Percentiles rank a stretch among this genome's conserved stretches.
phyloP scores from a whole-genome alignment of 2,329 filamentous ascomycete genomes.

The Cordyceps farinosa region DNA sequence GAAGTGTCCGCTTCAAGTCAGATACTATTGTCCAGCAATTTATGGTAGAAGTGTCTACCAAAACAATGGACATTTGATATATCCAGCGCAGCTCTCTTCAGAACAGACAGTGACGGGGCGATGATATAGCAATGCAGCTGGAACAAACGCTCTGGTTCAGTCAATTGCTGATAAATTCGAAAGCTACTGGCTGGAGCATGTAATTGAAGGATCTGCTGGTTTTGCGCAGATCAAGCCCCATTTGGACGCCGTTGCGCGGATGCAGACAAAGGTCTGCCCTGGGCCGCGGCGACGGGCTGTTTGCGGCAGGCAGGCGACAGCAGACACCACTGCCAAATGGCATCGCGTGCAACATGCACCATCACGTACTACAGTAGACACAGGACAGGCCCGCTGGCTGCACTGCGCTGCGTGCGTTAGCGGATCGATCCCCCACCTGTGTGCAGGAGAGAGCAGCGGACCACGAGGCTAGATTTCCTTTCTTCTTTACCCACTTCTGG shows the following conservation, averaged over 20 bases:
- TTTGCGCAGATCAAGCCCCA: background rate
- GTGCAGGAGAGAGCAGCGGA: background rate
- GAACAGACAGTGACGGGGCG: too few relatives aligned
- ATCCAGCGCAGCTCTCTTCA: too few relatives aligned
- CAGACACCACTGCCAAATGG: background rate
- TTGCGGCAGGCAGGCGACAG: background rate
- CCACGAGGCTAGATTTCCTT: background rate
- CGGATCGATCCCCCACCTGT: slow-evolving; percentile 12
- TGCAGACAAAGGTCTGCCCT: background rate
- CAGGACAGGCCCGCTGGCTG: background rate
- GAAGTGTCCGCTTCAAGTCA: too few relatives aligned
- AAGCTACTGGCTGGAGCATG: too few relatives aligned
- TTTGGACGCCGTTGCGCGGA: background rate
- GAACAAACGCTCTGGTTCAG: background rate
- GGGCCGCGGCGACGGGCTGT: background rate
- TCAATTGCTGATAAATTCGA: too few relatives aligned
- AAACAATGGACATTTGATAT: too few relatives aligned
- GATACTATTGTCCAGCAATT: too few relatives aligned
- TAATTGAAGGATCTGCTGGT: too few relatives aligned
- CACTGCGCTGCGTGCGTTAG: slow-evolving; percentile 8
- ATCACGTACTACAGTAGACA: background rate
- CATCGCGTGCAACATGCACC: background rate
- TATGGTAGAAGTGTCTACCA: too few relatives aligned
- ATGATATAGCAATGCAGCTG: background rate
- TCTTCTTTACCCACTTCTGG: background rate